Evolutionary conservation across 2,329 filamentous ascomycete genomes (phyloP), one percentile per base, ranked within the genome.

Genomic region (Drechmeria coniospora): DNA sequence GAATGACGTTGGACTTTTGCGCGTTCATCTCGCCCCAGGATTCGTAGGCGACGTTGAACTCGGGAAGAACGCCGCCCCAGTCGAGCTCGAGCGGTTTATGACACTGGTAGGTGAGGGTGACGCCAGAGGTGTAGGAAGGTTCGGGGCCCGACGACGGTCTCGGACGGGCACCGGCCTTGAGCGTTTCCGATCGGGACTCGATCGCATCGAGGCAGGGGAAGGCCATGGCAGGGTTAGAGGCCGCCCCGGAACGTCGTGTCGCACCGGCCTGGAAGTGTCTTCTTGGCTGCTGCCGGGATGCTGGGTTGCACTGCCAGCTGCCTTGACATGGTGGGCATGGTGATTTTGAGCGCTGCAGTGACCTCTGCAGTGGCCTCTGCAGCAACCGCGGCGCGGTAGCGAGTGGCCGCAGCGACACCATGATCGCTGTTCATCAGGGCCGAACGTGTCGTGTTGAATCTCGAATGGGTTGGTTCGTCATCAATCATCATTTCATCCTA

Each of bases 41-140:
- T 54, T 95, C 87, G 52, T 93, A 94, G 16, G 87, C 87, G 33
- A 95, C 71, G 41, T 84, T 72, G 47, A 92, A 95, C 41, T 84
- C 74, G 11, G 78, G 80, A 20, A 98, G 57, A n/a, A 86, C 69
- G 29, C 90, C 90, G 34, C 90, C 90, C 82, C 92, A 95, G 56
- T 98, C 90, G 15, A 95, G 72, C 3, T 86, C 61, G 11, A 95
- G 59, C 0, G 84, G 75, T 14, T 82, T 64, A 6, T 65, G 44
- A 42, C 77, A 90, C 47, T 74, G 75, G 54, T 80, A 94, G 17
- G 60, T 67, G 38, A 80, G 68, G 28, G 90, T 86, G n/a, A 72
- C 74, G 32, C 90, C 90, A 25, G 79, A 78, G 1, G 87, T 94
- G 53, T 98, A 98, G 1, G 83, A 83, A 0, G 90, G 90, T 47